Evolutionary conservation across 2,329 filamentous ascomycete species (phyloP).

Genomic region (Sporothrix pseudoabietina): DNA sequence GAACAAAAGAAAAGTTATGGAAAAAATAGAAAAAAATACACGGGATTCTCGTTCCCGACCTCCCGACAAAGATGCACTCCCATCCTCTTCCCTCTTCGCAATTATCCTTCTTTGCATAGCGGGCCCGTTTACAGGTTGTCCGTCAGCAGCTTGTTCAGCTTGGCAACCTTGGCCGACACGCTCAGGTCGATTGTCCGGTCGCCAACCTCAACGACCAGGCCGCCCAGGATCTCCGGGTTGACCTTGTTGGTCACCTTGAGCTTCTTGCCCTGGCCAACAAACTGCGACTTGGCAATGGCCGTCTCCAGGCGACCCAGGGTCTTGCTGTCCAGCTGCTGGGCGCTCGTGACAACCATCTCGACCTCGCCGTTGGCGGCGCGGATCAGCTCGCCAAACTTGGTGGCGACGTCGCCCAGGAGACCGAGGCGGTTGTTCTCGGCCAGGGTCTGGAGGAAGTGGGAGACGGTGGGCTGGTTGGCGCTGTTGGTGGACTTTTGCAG

Average conservation of each 20-base stretch:
- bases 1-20: conserved; percentile 15
- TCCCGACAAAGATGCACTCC: no score
- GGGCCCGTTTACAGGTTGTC: conserved; percentile 79
- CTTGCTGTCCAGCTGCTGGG: conserved; percentile 83
- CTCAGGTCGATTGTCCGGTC: conserved; percentile 98
- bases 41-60: not conserved
- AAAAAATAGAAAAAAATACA: conserved; percentile 16
- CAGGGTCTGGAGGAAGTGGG: conserved; percentile 89
- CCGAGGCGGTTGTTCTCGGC: conserved; percentile 96
- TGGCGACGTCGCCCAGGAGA: conserved; percentile 76
- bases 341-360: conserved; percentile 88
- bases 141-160: conserved; percentile 98
- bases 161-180: conserved; percentile 90
- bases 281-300: conserved; percentile 85
- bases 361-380: conserved; percentile 88
- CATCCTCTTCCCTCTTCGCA: not conserved
- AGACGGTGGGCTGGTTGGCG: conserved; percentile 75
- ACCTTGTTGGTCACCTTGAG: conserved; percentile 94
- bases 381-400: conserved; percentile 88
- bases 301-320: conserved; percentile 82
- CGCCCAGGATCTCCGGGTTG: conserved; percentile 91
- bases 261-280: conserved; percentile 90
- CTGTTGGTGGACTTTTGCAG: conserved; percentile 77
- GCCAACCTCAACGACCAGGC: conserved; percentile 92
- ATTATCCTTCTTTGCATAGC: not conserved